Conservation (phyloP, 2,329 filamentous ascomycete genomes). For the Plectosphaerella cucumerina region DNA sequence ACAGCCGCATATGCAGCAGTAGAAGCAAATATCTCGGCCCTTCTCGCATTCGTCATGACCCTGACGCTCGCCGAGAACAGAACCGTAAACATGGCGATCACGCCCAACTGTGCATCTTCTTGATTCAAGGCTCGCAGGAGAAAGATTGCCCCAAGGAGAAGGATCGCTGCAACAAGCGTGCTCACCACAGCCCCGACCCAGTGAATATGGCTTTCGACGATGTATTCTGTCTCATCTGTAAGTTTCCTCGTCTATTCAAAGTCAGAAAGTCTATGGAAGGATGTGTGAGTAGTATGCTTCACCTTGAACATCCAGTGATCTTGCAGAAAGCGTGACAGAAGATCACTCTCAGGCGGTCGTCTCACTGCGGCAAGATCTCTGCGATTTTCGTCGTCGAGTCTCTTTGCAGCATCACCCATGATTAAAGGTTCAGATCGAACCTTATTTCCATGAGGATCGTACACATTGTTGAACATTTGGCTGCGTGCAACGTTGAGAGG, state of each 20-base stretch:
- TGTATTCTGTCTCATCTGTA: not conserved
- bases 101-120: slow-evolving; percentile 6
- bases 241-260: slow-evolving; percentile 1
- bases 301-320: slow-evolving; percentile 8
- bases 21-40: slow-evolving; percentile 11
- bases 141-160: slow-evolving; percentile 8
- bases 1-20: slow-evolving; percentile 14
- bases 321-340: slow-evolving; percentile 3
- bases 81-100: slow-evolving; percentile 11
- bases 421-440: not conserved
- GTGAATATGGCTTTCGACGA: not conserved
- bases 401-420: not conserved
- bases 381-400: not conserved
- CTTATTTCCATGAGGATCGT: not conserved
- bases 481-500: not conserved
- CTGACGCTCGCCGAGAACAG: slow-evolving; percentile 12
- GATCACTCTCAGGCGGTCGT: slow-evolving; percentile 5
- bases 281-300: not conserved
- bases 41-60: slow-evolving; percentile 10
- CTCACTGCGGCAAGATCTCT: slow-evolving; percentile 4
- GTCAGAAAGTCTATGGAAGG: not conserved
- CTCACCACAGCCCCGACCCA: slow-evolving; percentile 3
- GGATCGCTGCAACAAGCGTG: not conserved
- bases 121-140: slow-evolving; percentile 5
- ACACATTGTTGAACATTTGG: not conserved